Evolutionary conservation across 2,329 filamentous ascomycete species (phyloP).

Genomic region (Teratosphaeriaceae sp.): DNA sequence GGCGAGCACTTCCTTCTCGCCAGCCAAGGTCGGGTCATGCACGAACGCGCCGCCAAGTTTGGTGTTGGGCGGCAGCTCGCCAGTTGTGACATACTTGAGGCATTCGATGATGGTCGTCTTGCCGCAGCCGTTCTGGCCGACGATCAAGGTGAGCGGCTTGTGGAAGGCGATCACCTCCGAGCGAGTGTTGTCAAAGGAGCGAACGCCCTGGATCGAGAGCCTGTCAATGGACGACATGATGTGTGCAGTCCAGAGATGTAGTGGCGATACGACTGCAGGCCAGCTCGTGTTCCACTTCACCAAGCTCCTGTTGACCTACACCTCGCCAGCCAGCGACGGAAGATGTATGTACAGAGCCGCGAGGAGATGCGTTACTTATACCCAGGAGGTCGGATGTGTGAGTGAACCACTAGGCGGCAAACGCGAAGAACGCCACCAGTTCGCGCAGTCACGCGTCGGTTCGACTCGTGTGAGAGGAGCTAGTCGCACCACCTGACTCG

Average conservation of each 20-base stretch:
- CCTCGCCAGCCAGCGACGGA: too few species aligned
- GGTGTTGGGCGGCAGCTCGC: slow-evolving; percentile 85
- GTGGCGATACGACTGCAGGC: too few species aligned
- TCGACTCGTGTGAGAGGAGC: too few species aligned
- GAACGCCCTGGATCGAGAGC: slow-evolving; percentile 75
- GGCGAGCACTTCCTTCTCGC: slow-evolving; percentile 82
- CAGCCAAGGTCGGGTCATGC: slow-evolving; percentile 88
- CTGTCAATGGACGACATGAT: slow-evolving; percentile 69
- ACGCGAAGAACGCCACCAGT: too few species aligned
- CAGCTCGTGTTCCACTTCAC: too few species aligned
- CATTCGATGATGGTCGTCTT: slow-evolving; percentile 99
- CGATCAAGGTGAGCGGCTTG: slow-evolving; percentile 88
- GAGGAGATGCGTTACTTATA: too few species aligned
- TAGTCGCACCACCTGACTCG: background rate
- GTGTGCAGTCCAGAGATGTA: too few species aligned
- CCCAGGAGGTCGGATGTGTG: too few species aligned
- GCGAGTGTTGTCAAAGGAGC: slow-evolving; percentile 74
- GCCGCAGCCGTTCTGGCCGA: slow-evolving; percentile 93
- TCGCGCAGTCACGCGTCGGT: too few species aligned
- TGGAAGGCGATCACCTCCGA: slow-evolving; percentile 81
- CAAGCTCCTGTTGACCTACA: too few species aligned
- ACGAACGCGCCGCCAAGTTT: slow-evolving; percentile 87
- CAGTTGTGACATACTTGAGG: slow-evolving; percentile 95
- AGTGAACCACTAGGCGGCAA: too few species aligned
- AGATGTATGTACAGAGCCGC: too few species aligned